A percentile compares a stretch with the other conserved stretches of the same genome.
phyloP scores from a whole-genome alignment of 805 yeast species.

The Candida germanica region DNA sequence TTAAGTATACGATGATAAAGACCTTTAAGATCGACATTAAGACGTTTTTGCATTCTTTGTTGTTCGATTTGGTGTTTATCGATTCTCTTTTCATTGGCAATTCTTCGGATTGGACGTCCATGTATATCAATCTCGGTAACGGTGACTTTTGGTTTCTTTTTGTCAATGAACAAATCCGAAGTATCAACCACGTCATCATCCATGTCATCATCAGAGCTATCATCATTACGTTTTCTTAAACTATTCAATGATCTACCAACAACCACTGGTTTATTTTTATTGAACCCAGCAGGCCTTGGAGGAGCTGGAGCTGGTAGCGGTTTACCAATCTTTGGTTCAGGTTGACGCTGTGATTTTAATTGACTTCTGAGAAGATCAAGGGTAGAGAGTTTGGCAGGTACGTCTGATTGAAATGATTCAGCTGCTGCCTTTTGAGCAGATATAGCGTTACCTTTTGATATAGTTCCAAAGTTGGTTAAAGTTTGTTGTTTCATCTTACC shows the following conservation, averaged over 20 bases:
- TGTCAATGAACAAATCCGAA: slow-evolving; percentile 40
- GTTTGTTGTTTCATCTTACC: slow-evolving; percentile 29
- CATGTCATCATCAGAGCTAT: slow-evolving; percentile 33
- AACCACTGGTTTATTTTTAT: slow-evolving; percentile 18
- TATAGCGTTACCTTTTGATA: slow-evolving; percentile 14
- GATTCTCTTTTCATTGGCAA: slow-evolving; percentile 24
- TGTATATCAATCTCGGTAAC: slow-evolving; percentile 42
- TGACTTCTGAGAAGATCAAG: slow-evolving; percentile 35
- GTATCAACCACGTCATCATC: slow-evolving; percentile 19
- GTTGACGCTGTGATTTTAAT: slow-evolving; percentile 19
- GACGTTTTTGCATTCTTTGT: slow-evolving; percentile 72
- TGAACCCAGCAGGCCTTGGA: slow-evolving; percentile 54
- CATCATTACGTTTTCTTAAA: slow-evolving; percentile 31
- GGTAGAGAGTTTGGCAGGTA: slow-evolving; percentile 28
- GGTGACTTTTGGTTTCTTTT: slow-evolving; percentile 28
- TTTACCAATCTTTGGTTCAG: slow-evolving; percentile 19
- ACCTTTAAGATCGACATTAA: slow-evolving; percentile 75
- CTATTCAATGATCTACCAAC: slow-evolving; percentile 40
- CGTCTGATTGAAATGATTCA: slow-evolving; percentile 25
- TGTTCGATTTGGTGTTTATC: slow-evolving; percentile 51
- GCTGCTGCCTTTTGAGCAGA: not conserved
- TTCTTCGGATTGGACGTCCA: slow-evolving; percentile 35
- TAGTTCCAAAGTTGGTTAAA: slow-evolving; percentile 33
- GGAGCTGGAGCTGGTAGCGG: slow-evolving; percentile 32
- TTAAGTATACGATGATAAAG: slow-evolving; percentile 63